Percentiles rank a stretch among this genome's conserved stretches.
Evolutionary conservation across 2,329 filamentous ascomycete species (phyloP).

Genomic region (Paracoccidioides lutzii): DNA sequence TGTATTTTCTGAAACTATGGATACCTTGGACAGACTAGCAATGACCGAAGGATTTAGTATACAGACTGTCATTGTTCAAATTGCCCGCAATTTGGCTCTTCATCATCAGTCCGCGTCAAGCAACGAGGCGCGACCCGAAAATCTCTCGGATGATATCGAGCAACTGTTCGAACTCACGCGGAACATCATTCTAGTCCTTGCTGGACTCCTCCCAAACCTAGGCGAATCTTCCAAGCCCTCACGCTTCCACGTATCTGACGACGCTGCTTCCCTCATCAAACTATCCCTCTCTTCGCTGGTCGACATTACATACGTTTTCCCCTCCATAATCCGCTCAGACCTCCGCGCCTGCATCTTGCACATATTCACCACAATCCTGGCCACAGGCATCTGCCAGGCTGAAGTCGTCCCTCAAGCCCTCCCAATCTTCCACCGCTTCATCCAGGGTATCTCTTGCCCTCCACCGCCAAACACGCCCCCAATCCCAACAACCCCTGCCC

Average conservation of each 20-base stretch:
- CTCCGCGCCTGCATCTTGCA: slow-evolving; percentile 93
- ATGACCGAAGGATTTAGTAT: slow-evolving; percentile 82
- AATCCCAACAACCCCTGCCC: background rate
- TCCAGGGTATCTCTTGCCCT: slow-evolving; percentile 53
- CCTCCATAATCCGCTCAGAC: slow-evolving; percentile 89
- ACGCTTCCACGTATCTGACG: slow-evolving; percentile 71
- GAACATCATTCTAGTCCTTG: slow-evolving; percentile 87
- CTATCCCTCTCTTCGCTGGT: slow-evolving; percentile 78
- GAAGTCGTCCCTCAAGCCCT: slow-evolving; percentile 80
- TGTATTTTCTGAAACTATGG: slow-evolving; percentile 94
- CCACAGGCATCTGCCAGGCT: slow-evolving; percentile 74
- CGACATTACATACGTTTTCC: slow-evolving; percentile 90
- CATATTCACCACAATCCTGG: slow-evolving; percentile 86
- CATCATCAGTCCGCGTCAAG: slow-evolving; percentile 79
- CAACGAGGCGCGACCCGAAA: slow-evolving; percentile 52
- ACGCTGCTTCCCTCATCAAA: slow-evolving; percentile 67
- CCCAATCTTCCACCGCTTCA: slow-evolving; percentile 82
- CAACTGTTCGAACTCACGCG: slow-evolving; percentile 93
- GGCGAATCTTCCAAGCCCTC: slow-evolving; percentile 44
- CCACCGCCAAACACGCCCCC: background rate
- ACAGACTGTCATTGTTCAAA: slow-evolving; percentile 85
- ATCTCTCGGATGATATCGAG: slow-evolving; percentile 91
- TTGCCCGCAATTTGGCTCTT: slow-evolving; percentile 77
- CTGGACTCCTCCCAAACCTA: slow-evolving; percentile 69
- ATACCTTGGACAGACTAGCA: slow-evolving; percentile 81